Base-by-base conservation (phyloP, 202 grass and related monocot genomes). In the Bolboschoenoplectus hybrid region DNA sequence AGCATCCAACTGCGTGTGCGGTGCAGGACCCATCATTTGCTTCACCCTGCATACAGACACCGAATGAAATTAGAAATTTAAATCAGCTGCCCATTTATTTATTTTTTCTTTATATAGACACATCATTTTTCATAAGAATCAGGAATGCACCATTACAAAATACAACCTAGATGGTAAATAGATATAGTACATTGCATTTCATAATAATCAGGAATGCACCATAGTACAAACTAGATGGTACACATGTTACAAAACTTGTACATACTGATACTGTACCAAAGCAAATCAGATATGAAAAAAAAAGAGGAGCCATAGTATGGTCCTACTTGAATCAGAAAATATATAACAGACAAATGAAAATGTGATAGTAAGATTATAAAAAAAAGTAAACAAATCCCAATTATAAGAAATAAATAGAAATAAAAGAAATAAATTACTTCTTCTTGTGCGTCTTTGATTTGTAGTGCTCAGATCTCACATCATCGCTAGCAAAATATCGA, bases 391-490 rank as follows among this genome's bases (percentile, higher is more conserved):
- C 16, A 61, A 61, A n/a, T 20, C 17, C 57, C 17, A 19, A 61
- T 61, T 19, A n/a, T 61, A 61, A 19, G n/a, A 2, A 61, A 61
- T 10, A 11, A 26, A 38, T 41, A 16, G 38, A 16, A 43, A 41
- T 7, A 14, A 39, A 67, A 47, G 1, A 88, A 43, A 35, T 32
- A n/a, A 36, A 65, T 87, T 68, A 99, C 97, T 92, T 89, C 87
- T 97, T 97, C 92, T 96, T 99, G 87, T 99, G 97, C 84, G 85
- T 86, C 81, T 99, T 99, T 14, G 97, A 96, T 82, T 88, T 91
- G 85, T 86, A 94, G 78, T 97, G 97, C 13, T 94, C 93, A 4
- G 91, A 82, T 79, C 89, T 94, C 26, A 97, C 92, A 3, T 40
- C 73, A n/a, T 99, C 93, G 11, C 45, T 92, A 17, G 93, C 93